Conservation (phyloP, 768 basidiomycete species). For the Pisolithus sp. region DNA sequence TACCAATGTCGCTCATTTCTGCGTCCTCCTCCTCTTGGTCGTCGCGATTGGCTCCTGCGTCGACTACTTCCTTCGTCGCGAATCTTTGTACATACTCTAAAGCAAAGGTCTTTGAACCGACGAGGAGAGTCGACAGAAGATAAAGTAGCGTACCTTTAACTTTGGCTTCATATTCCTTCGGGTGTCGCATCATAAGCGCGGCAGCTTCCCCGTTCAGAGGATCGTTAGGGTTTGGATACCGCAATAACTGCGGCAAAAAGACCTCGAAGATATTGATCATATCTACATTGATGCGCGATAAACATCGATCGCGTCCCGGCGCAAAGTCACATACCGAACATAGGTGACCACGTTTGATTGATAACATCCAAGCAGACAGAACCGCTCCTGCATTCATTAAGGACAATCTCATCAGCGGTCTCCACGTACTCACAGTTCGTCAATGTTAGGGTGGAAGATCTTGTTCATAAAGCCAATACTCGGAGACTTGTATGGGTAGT, state of each 20-base stretch:
- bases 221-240: constrained; percentile 98
- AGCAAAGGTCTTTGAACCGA: constrained; percentile 2
- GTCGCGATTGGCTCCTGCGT: constrained; percentile 57
- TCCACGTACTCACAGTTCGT: constrained; percentile 75
- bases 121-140: neutral
- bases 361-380: constrained; percentile 98
- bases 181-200: constrained; percentile 93
- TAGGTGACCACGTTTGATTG: constrained; percentile 99
- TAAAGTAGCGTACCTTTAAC: constrained; percentile 65
- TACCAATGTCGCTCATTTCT: constrained; percentile 84
- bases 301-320: neutral
- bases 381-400: constrained; percentile 60
- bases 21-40: constrained; percentile 71
- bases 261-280: constrained; percentile 99
- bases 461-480: constrained; percentile 99
- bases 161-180: constrained; percentile 89
- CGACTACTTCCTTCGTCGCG: constrained; percentile 86
- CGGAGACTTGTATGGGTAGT: constrained; percentile 98
- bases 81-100: constrained; percentile 93
- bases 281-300: constrained; percentile 44
- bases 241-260: constrained; percentile 92
- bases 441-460: constrained; percentile 99
- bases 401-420: constrained; percentile 5
- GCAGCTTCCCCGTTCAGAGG: constrained; percentile 98
- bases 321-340: constrained; percentile 77